Evolutionary conservation across 2,329 filamentous ascomycete species (phyloP), one percentile per base, ranked within the genome.

Genomic region (Penicillium sp.): DNA sequence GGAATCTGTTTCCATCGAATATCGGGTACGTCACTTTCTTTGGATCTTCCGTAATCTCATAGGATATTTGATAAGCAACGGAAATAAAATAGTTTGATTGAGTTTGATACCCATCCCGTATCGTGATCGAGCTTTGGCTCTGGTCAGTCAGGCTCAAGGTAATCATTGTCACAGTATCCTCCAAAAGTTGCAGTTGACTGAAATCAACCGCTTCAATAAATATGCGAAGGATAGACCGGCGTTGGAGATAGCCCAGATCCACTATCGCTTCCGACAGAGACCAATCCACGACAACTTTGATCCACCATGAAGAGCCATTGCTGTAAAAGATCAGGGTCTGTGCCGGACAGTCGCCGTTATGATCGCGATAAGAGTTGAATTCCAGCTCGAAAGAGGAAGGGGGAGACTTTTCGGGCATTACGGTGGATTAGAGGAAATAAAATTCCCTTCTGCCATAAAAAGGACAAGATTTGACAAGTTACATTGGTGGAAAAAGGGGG

Each of bases 331-430:
- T 45, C 26, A 45, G 17, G 28, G 17, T 33, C 11, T 30, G 9
- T 49, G 57, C 61, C 40, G 48, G 59, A 33, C 17, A 19, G 10
- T 31, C 19, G 25, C 33, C 50, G 10, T 54, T 56, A 19, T 42
- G 55, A n/a, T 51, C 46, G 6, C n/a, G 41, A 17, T 22, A 45
- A 2, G 42, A 45, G 9, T 45, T 45, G 26, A 45, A 45, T 17
- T 45, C 42, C 11, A 45, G 22, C 22, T 22, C 22, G 22, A 4
- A 30, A 2, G 10, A 30, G 28, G 28, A 30, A 30, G 22, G 22
- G 22, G 22, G 28, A 11, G 28, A 30, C 28, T 30, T 30, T 30
- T 30, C 9, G 28, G 10, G 9, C 28, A 30, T 30, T 30, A 2
- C 9, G 28, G 7, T 11, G 10, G 28, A 11, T 30, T 30, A 22